phyloP scores from a whole-genome alignment of 116 monocot genomes.

The Dioscorea cayenensis region DNA sequence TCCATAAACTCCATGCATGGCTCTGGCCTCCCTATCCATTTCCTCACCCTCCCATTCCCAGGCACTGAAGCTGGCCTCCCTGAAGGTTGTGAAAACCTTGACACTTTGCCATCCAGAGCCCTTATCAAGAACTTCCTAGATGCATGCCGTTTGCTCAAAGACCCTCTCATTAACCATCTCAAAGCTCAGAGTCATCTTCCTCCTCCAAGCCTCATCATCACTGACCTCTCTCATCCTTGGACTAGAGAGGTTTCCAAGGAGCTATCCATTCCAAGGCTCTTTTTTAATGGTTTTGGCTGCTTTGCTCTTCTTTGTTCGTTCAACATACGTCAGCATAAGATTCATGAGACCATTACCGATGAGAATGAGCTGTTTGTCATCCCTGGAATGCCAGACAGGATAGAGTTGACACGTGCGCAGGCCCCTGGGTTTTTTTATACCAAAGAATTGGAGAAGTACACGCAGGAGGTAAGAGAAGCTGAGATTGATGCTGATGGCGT shows the following conservation, averaged over 20 bases:
- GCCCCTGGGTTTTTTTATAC: background rate
- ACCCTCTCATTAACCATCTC: conserved; percentile 28
- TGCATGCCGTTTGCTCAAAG: conserved; percentile 10
- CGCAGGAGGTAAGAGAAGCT: background rate
- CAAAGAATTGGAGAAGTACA: background rate
- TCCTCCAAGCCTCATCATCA: conserved; percentile 26
- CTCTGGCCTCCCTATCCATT: background rate
- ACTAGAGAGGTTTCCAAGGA: conserved; percentile 11
- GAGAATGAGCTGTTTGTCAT: conserved; percentile 9
- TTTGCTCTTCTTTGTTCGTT: conserved; percentile 14
- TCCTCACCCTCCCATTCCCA: conserved; percentile 35
- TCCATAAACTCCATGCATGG: conserved; percentile 2
- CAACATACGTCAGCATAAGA: background rate
- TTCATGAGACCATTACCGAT: background rate
- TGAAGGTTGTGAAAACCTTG: conserved; percentile 15
- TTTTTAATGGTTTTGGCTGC: conserved; percentile 23
- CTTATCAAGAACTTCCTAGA: conserved; percentile 8
- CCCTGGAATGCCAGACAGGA: conserved; percentile 17
- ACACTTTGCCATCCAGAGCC: background rate
- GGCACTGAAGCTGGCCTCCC: conserved; percentile 16
- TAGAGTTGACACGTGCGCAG: conserved; percentile 16
- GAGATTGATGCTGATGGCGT: background rate
- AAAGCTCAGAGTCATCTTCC: conserved; percentile 10
- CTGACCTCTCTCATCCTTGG: conserved; percentile 42
- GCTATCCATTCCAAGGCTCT: conserved; percentile 22